Conservation (phyloP, 2,329 filamentous ascomycete genomes). For the Colletotrichum sp. region DNA sequence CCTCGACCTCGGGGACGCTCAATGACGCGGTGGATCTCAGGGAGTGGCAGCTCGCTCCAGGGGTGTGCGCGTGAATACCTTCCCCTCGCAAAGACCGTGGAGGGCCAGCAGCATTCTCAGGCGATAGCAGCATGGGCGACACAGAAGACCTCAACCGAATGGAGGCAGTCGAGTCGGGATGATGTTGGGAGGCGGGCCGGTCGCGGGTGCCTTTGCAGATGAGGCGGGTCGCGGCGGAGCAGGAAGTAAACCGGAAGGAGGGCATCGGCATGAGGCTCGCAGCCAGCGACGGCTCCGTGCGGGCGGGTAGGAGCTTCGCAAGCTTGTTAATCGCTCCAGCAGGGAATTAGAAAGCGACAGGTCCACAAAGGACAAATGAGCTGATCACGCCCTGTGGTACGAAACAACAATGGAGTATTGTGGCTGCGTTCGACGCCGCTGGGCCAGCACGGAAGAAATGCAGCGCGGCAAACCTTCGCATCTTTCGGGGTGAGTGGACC, state of each 20-base stretch:
- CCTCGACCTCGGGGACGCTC: not conserved
- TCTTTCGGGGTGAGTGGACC: not conserved
- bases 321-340: not conserved
- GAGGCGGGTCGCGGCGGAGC: not conserved
- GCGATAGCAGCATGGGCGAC: not conserved
- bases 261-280: not conserved
- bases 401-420: not conserved
- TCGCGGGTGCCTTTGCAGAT: not conserved
- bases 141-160: not conserved
- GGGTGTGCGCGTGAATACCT: not conserved
- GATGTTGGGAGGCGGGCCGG: not conserved
- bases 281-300: not conserved
- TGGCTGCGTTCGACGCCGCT: not conserved
- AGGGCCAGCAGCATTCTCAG: not conserved
- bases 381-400: not conserved
- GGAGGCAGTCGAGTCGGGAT: not conserved
- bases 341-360: not conserved
- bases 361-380: not conserved
- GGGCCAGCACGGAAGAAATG: not conserved
- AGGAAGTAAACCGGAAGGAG: not conserved
- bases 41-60: not conserved
- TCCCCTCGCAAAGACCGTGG: not conserved
- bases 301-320: not conserved
- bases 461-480: not conserved
- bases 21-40: not conserved